Conservation (phyloP, 1,284 basidiomycete genomes). For the Sporisorium exsertum region DNA sequence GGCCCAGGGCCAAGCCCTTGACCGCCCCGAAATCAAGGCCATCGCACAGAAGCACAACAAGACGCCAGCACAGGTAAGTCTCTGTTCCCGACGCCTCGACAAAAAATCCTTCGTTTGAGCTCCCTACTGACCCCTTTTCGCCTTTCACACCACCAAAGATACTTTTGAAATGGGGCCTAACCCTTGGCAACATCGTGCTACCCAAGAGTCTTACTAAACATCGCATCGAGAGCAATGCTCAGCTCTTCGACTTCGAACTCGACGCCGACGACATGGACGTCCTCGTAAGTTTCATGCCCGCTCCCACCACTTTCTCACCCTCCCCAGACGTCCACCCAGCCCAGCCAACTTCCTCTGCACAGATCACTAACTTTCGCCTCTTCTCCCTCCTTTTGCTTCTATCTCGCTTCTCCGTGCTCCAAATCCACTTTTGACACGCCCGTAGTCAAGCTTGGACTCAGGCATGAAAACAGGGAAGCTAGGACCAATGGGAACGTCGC, state of each 20-base stretch:
- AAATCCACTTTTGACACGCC: conserved; percentile 5
- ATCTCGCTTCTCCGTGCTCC: neutral
- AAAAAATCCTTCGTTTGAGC: no score
- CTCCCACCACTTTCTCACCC: neutral
- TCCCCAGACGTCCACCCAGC: no score
- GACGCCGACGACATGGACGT: conserved; percentile 65
- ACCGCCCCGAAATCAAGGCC: conserved; percentile 65
- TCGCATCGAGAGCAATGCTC: conserved; percentile 65
- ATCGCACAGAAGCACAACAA: conserved; percentile 68
- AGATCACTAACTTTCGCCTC: neutral
- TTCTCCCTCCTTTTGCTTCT: neutral
- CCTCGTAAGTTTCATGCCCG: conserved; percentile 20
- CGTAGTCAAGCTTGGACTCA: conserved; percentile 14
- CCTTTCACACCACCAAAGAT: conserved; percentile 66
- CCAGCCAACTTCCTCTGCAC: neutral
- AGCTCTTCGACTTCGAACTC: conserved; percentile 67
- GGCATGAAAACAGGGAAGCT: conserved; percentile 66
- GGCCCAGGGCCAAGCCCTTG: conserved; percentile 67
- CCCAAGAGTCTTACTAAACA: conserved; percentile 66
- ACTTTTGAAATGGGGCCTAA: conserved; percentile 60
- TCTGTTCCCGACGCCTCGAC: no score
- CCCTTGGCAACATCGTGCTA: conserved; percentile 64
- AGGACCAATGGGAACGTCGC: conserved; percentile 64
- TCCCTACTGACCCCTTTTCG: no score
- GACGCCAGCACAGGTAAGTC: conserved; percentile 67